These are phyloP conservation scores for Fusarium palustre DNA, from an alignment of 2,329 filamentous ascomycete genomes.

Conservation along the genomic window DNA sequence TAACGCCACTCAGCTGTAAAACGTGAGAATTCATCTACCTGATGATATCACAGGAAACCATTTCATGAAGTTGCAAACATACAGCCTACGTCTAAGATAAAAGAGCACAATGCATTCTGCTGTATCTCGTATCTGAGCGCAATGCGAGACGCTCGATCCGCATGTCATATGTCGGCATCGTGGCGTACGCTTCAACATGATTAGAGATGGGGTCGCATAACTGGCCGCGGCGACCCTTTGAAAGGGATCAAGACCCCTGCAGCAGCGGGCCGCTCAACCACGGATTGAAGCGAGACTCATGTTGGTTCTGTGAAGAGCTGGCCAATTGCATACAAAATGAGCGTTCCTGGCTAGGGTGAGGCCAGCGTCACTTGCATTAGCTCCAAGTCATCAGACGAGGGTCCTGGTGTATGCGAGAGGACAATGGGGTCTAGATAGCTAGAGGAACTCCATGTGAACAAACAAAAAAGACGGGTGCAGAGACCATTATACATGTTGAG, in stretches of 20 bases:
- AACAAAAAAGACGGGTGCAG: not conserved
- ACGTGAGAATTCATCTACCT: slow-evolving; percentile 3
- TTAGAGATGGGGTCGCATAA: slow-evolving; percentile 41
- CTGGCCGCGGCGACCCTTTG: slow-evolving; percentile 37
- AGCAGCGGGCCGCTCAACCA: slow-evolving; percentile 45
- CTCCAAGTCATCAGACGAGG: slow-evolving; percentile 40
- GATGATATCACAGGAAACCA: not conserved
- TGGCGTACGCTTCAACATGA: slow-evolving; percentile 20
- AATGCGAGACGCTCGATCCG: slow-evolving; percentile 14
- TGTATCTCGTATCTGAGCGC: not conserved
- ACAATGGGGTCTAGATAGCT: slow-evolving; percentile 4
- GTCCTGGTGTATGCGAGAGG: slow-evolving; percentile 17
- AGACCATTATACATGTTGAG: not conserved
- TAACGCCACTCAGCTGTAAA: slow-evolving; percentile 27
- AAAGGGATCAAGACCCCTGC: slow-evolving; percentile 39
- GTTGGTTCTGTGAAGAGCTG: slow-evolving; percentile 35
- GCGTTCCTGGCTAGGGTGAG: slow-evolving; percentile 43
- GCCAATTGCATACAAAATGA: slow-evolving; percentile 37
- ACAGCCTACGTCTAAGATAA: not conserved
- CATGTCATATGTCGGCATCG: slow-evolving; percentile 21
- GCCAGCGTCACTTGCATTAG: slow-evolving; percentile 47
- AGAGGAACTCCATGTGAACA: not conserved
- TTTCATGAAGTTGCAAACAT: not conserved
- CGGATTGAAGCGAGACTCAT: slow-evolving; percentile 36
- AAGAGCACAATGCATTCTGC: not conserved